These are phyloP conservation scores for Orbilia oligospora DNA, from an alignment of 2,329 filamentous ascomycete species.

Conservation along the genomic window DNA sequence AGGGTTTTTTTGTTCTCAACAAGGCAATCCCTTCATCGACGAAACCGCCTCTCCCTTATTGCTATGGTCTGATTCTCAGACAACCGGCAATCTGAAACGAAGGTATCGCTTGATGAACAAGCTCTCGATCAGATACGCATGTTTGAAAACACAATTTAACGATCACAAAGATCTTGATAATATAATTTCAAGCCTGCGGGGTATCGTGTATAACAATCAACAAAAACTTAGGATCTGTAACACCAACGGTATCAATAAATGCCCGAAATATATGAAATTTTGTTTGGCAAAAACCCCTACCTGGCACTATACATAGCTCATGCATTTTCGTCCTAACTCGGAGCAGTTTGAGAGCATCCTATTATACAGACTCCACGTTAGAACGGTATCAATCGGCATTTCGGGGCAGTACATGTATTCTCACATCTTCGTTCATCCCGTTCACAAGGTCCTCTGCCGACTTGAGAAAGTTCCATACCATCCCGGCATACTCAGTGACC, in stretches of 20 bases:
- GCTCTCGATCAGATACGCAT: slow-evolving; percentile 4
- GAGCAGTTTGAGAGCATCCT: slow-evolving; percentile 82
- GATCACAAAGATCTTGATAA: slow-evolving; percentile 28
- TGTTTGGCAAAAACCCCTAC: slow-evolving; percentile 65
- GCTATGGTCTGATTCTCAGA: slow-evolving; percentile 17
- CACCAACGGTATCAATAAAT: slow-evolving; percentile 14
- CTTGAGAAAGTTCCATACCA: slow-evolving; percentile 83
- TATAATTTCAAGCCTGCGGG: slow-evolving; percentile 74
- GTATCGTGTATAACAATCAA: slow-evolving; percentile 86
- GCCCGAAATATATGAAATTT: slow-evolving; percentile 20
- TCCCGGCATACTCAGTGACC: slow-evolving; percentile 79
- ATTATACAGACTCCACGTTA: slow-evolving; percentile 1
- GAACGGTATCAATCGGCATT: slow-evolving; percentile 19
- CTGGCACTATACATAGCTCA: slow-evolving; percentile 84
- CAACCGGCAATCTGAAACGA: slow-evolving; percentile 11
- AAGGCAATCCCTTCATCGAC: slow-evolving; percentile 18
- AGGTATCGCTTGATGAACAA: slow-evolving; percentile 20
- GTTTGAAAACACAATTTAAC: not conserved
- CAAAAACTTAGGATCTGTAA: slow-evolving; percentile 79
- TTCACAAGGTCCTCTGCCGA: slow-evolving; percentile 78
- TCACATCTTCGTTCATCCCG: slow-evolving; percentile 79
- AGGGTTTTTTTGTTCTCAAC: not conserved
- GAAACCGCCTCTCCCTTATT: slow-evolving; percentile 4
- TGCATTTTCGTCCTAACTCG: slow-evolving; percentile 86
- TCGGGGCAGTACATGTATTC: not conserved